Evolutionary conservation across 805 yeast genomes (phyloP), one percentile per base, ranked within the genome.

Genomic region (Wickerhamomyces chambardii): DNA sequence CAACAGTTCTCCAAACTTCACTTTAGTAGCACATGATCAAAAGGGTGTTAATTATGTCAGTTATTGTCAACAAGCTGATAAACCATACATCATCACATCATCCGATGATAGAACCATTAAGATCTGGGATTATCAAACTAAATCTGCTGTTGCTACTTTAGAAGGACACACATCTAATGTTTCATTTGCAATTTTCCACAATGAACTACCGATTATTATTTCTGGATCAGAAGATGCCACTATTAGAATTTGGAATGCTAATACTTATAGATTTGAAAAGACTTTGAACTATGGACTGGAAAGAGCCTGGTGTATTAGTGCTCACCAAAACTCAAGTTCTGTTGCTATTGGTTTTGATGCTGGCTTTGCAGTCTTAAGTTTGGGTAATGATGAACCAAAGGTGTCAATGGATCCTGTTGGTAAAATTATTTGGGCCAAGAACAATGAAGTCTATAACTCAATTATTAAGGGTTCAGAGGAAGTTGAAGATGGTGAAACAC

Each of bases 141-240:
- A 92, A 65, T 77, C 95, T 6, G 81, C 92, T 55, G 95, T 92
- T 33, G 96, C 97, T 10, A 82, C 95, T 19, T 68, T 92, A 48
- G 94, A 83, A 55, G 98, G 97, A 26, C 99, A 92, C 56, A 68
- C 86, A 46, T 75, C 94, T 31, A 92, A 92, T 57, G 98, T 92
- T 30, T 86, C 96, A 19, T 92, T 87, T 65, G 98, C 99, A 7
- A 76, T 89, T 26, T 92, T 89, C 79, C 99, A 92, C 59, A 95
- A 96, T n/a, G 95, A 90, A 52, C 70, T 92, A 52, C 98, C 98
- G 17, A 65, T 90, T 45, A 89, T 92, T 44, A 73, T 92, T 32
- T 86, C 97, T 4, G 99, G 99, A 45, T 82, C 96, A 35, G 99
- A 92, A 63, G 99, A 92, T 63, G 86, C 95, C 35, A 81, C 96